Evolutionary conservation across 1,139 yeast genomes (phyloP), one percentile per base, ranked within the genome.

Genomic region (Saccharomyces hybrid): DNA sequence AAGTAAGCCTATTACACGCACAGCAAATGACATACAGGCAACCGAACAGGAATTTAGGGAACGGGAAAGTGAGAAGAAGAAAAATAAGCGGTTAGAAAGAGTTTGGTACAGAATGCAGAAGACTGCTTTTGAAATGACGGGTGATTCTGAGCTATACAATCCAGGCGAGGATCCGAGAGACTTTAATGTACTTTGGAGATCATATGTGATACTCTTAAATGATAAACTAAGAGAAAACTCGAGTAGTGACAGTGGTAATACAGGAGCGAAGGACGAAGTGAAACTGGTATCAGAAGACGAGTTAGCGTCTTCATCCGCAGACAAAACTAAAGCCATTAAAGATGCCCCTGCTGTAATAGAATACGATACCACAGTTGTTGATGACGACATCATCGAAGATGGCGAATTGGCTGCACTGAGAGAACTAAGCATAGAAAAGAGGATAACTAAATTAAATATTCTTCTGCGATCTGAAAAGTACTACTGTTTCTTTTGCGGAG

Each of bases 401-500:
- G 68, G 63, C 8, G 76, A 73, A 52, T 61, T 75, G 3, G 63
- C 62, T 3, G 55, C 67, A 26, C 71, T 74, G 50, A 61, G 70
- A 24, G 62, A 62, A 5, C 60, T 67, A 51, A 47, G 62, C 5
- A 32, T 62, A 2, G 63, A 61, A 11, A 70, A 72, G 44, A 69
- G 66, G 52, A 57, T 75, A 8, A 60, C 58, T 34, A 62, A 62
- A 32, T 56, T 76, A 8, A 62, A 72, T 31, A 58, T 61, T 6
- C 75, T 73, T 55, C 65, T 79, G 21, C 69, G 83, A 16, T 59
- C 69, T 0, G 66, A 66, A 29, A 72, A 71, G 54, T 59, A 62
- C 55, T 80, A 75, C 61, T 80, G 84, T 60, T 76, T 71, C 60
- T 80, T 72, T 68, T 80, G 84, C 61, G 82, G 82, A 0, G 63